These are phyloP conservation scores for Leccinum subtestaceum DNA, from an alignment of 768 basidiomycete species.

Conservation along the genomic window DNA sequence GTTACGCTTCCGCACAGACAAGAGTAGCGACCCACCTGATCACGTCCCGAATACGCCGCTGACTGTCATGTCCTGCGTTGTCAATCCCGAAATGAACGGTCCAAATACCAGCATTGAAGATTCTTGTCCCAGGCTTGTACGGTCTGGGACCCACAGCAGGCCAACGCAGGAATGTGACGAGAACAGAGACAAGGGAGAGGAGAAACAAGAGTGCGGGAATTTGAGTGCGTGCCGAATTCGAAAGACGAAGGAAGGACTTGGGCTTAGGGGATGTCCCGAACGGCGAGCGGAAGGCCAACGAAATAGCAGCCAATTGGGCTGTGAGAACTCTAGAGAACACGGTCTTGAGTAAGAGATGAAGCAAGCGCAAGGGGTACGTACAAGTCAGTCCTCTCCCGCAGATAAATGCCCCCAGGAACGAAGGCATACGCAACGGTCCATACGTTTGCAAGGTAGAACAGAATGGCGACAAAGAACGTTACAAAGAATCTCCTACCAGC, in stretches of 20 bases:
- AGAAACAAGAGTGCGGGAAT: constrained; percentile 36
- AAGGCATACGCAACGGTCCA: constrained; percentile 92
- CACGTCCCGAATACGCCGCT: constrained; percentile 36
- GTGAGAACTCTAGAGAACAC: constrained; percentile 45
- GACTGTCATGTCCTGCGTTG: constrained; percentile 34
- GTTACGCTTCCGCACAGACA: not conserved
- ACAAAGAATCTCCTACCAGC: constrained; percentile 51
- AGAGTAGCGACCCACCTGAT: constrained; percentile 54
- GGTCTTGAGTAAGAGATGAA: not conserved
- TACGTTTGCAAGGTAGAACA: constrained; percentile 66
- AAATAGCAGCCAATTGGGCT: constrained; percentile 51
- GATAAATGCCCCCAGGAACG: constrained; percentile 72
- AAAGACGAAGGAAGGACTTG: constrained; percentile 8
- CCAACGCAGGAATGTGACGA: constrained; percentile 52
- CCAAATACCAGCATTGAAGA: constrained; percentile 87
- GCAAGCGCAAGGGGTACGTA: constrained; percentile 35
- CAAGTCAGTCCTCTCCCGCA: constrained; percentile 78
- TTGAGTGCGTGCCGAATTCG: constrained; percentile 26
- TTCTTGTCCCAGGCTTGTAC: constrained; percentile 58
- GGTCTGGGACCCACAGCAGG: constrained; percentile 51
- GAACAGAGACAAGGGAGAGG: constrained; percentile 46
- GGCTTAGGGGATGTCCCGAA: constrained; percentile 2
- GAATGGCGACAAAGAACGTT: constrained; percentile 57
- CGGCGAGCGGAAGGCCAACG: constrained; percentile 46
- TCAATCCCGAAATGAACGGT: constrained; percentile 84